Percentiles rank a stretch among this genome's conserved stretches.
Evolutionary conservation across 2,329 filamentous ascomycete species (phyloP).

Genomic region (Didymella pomorum): DNA sequence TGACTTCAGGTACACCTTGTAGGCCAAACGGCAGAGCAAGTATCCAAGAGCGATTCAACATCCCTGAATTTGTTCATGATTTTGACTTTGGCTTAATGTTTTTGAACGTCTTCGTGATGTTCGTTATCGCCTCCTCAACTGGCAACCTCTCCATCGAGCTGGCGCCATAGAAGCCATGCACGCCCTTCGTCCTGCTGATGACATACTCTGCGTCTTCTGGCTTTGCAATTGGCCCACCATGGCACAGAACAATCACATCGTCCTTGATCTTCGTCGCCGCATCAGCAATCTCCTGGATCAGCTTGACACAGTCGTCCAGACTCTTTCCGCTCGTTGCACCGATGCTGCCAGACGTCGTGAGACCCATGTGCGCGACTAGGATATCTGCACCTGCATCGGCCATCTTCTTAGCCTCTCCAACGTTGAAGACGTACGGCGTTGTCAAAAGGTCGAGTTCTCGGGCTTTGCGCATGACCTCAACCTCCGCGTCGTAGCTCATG

Average conservation of each 20-base stretch:
- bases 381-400: constrained; percentile 70
- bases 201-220: constrained; percentile 71
- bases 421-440: constrained; percentile 73
- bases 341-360: constrained; percentile 71
- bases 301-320: constrained; percentile 69
- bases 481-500: constrained; percentile 73
- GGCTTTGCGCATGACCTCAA: constrained; percentile 71
- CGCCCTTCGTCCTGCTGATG: constrained; percentile 64
- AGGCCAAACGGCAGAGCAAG: background rate
- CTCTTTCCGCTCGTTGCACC: constrained; percentile 68
- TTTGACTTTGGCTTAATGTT: constrained; percentile 24
- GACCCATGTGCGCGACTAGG: constrained; percentile 72
- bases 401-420: constrained; percentile 69
- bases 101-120: constrained; percentile 65
- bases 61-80: background rate
- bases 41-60: background rate
- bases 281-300: constrained; percentile 71
- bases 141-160: constrained; percentile 75
- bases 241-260: constrained; percentile 72
- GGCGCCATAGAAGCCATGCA: constrained; percentile 77
- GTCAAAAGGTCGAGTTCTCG: constrained; percentile 68
- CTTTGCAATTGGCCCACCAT: constrained; percentile 72
- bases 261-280: constrained; percentile 63
- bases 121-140: constrained; percentile 71
- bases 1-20: background rate